These are phyloP conservation scores for Turnera subulata DNA, from an alignment of 345 rosid genomes.

Conservation along the genomic window DNA sequence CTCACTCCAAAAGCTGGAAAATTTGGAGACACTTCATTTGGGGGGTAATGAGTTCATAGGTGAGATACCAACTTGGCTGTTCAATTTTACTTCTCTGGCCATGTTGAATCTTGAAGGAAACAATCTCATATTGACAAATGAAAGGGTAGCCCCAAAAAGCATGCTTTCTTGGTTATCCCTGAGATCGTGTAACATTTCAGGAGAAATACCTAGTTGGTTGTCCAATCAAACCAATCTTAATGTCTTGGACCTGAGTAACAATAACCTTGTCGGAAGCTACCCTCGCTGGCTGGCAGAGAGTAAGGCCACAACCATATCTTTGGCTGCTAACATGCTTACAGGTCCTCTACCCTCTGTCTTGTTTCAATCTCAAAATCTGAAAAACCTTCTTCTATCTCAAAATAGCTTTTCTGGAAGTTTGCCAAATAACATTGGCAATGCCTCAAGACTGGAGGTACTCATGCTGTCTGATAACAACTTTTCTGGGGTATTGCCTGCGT, in stretches of 20 bases:
- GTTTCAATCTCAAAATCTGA: slow-evolving; percentile 18
- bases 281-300: slow-evolving; percentile 19
- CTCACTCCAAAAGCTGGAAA: neutral
- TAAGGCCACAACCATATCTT: neutral
- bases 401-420: slow-evolving; percentile 21
- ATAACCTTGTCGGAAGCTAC: slow-evolving; percentile 17
- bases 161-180: no score
- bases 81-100: neutral
- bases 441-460: neutral
- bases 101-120: neutral
- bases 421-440: slow-evolving; percentile 12
- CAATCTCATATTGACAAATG: no score
- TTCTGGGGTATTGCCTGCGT: slow-evolving; percentile 21
- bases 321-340: slow-evolving; percentile 23
- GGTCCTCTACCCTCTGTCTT: slow-evolving; percentile 24
- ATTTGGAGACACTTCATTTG: neutral
- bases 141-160: no score
- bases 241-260: slow-evolving; percentile 25
- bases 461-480: slow-evolving; percentile 30
- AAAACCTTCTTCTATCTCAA: slow-evolving; percentile 9
- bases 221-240: no score
- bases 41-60: neutral
- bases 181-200: no score
- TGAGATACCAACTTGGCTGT: neutral
- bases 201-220: no score